phyloP scores from a whole-genome alignment of 225 moss, liverwort and hornwort genomes.

The Pseudoscleropodium purum region DNA sequence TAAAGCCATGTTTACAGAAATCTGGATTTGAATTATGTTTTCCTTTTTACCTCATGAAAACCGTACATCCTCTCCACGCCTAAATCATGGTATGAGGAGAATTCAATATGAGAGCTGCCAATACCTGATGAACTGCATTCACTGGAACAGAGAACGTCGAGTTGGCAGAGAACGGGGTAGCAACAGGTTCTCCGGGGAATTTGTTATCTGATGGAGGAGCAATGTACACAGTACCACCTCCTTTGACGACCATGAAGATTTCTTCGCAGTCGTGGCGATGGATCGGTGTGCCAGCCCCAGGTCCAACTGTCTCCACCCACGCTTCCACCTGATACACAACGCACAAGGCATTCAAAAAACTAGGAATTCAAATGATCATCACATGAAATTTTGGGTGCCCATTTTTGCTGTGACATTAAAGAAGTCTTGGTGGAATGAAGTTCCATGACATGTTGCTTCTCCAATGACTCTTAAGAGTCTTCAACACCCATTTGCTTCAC shows the following conservation, averaged over 20 bases:
- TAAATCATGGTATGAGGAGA: not conserved
- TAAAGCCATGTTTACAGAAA: not conserved
- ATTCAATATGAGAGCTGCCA: not conserved
- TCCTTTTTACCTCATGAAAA: not conserved
- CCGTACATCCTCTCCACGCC: not conserved
- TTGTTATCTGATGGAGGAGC: constrained; percentile 12
- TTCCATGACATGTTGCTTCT: not conserved
- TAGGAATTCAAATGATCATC: not conserved
- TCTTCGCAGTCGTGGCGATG: constrained; percentile 63
- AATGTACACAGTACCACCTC: constrained; percentile 37
- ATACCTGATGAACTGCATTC: constrained; percentile 57
- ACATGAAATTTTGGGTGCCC: not conserved
- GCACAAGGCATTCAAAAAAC: not conserved
- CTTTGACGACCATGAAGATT: constrained; percentile 27
- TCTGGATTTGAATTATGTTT: not conserved
- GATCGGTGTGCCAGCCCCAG: constrained; percentile 43
- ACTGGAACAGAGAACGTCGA: constrained; percentile 36
- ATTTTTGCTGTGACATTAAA: not conserved
- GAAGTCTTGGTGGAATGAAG: not conserved
- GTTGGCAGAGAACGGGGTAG: constrained; percentile 17
- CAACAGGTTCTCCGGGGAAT: constrained; percentile 33
- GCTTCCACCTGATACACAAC: constrained; percentile 34
- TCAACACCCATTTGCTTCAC: not conserved
- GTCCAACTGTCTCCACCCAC: constrained; percentile 45
- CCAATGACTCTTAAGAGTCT: not conserved